Base-by-base conservation (phyloP, 371 early-diverging fungal genomes). In the Funneliformis caledonium region DNA sequence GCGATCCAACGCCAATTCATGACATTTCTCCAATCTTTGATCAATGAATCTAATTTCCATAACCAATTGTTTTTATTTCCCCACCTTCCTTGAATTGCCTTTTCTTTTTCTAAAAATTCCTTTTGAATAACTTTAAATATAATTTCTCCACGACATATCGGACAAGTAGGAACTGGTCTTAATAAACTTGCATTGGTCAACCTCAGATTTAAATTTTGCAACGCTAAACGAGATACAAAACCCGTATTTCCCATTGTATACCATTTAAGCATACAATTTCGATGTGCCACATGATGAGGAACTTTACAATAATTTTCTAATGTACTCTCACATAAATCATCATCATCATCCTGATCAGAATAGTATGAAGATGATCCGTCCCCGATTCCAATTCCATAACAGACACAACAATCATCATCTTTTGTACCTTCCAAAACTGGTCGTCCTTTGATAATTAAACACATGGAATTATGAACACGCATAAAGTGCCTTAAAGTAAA, bases 271-370 rank as follows among this genome's bases (percentile, higher is more conserved):
- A 76, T 76, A 62, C 76, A 76, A 8, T 61, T 37, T 42, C 31
- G 59, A 62, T 76, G 76, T 16, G 76, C 76, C 4, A 76, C 76
- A 26, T 76, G 76, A 76, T 76, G 76, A 45, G 76, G 22, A 42
- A 76, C 37, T 19, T 76, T 76, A 60, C 76, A 76, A 26, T 76
- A 76, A 76, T 62, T 76, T 62, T 76, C 76, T 59, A 76, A 60
- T 26, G n/a, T 19, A 61, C 45, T 26, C 31, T 48, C 60, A 8
- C 14, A 8, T 5, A 9, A 3, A 61, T 76, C 64, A 61, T 74
- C 59, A 37, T 33, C 37, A 16, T 56, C 72, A 59, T 75, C 60
- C 5, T 22, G 22, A 43, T 75, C 76, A 26, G 74, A 37, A 74
- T 42, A 42, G 56, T 31, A 74, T 12, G 75, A 52, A 61, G 75